Base-by-base conservation (phyloP, 371 early-diverging fungal genomes). In the Lichtheimia hyalospora region DNA sequence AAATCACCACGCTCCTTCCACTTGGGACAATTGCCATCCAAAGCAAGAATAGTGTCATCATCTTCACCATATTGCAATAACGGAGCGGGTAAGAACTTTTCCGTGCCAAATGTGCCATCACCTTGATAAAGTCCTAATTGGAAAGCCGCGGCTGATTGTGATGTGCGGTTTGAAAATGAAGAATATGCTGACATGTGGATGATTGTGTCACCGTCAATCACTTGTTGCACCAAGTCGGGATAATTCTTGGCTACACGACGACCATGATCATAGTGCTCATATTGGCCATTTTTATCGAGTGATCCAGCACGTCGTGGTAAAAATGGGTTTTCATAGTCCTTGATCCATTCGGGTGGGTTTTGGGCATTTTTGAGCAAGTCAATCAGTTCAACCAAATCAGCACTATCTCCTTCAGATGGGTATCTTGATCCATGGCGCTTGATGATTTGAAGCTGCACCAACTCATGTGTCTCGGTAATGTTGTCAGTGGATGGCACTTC, bases 371-470 rank as follows among this genome's bases (percentile, higher is more conserved):
- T 24, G 3, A 74, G 54, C n/a, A 42, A 34, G 2, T 51, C 20
- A 4, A 68, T 41, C 18, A 66, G 46, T 6, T 53, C 24, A 2
- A 54, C 41, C 16, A 74, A 59, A 18, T 59, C 60, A 1, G 40
- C 25, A 2, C 62, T 62, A 27, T 68, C 64, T 5, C 61, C 64
- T 14, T 15, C 39, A 0, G 57, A 61, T 1, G 74, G 67, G 39
- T 68, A 74, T 0, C 74, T 66, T 14, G 74, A 68, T 5, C 71
- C 74, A 42, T 71, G 74, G 6, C 74, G 74, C 41, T 62, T 58
- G 16, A 74, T 44, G 5, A 68, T 23, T 20, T 71, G 74, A 1
- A 68, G 27, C 24, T 71, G 74, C 13, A 55, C 53, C 8, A 71
- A 44, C 3, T 23, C 39, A 16, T 48, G 48, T 13, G 21, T 28